Percentiles rank a stretch among this genome's conserved stretches.
These are phyloP conservation scores for Tilletia setariae DNA, from an alignment of 1,284 basidiomycete genomes.

Conservation along the genomic window DNA sequence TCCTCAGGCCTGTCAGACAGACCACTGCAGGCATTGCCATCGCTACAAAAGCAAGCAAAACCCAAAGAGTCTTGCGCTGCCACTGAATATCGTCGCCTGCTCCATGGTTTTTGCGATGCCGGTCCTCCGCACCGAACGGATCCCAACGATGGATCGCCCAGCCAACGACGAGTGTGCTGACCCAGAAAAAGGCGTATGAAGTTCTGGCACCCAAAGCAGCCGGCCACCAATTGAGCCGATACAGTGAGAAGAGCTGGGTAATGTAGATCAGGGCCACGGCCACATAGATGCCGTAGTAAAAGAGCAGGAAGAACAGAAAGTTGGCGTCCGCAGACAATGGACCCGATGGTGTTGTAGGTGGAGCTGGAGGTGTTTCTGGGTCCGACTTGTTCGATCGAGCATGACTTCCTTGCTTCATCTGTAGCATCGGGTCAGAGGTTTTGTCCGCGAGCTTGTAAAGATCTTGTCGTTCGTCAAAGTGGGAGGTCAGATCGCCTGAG, in stretches of 20 bases:
- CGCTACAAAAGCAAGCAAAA: conserved; percentile 60
- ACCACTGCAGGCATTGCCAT: conserved; percentile 61
- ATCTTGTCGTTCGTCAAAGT: background rate
- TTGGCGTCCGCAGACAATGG: conserved; percentile 32
- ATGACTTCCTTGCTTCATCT: background rate
- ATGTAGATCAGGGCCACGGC: conserved; percentile 55
- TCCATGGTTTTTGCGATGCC: background rate
- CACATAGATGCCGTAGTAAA: conserved; percentile 53
- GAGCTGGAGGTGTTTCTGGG: background rate
- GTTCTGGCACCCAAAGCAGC: conserved; percentile 58
- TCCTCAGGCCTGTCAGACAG: conserved; percentile 45
- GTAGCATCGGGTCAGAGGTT: background rate
- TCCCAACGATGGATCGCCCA: conserved; percentile 56
- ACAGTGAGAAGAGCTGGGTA: conserved; percentile 62
- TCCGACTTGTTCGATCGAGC: background rate
- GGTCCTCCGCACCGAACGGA: conserved; percentile 29
- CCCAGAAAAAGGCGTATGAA: conserved; percentile 61
- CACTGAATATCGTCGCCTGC: conserved; percentile 56
- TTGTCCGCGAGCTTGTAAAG: conserved; percentile 22
- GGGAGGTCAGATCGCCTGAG: background rate
- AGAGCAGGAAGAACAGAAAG: conserved; percentile 53
- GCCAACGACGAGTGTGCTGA: conserved; percentile 57
- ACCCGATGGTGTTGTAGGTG: conserved; percentile 17
- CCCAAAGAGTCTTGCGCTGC: conserved; percentile 63
- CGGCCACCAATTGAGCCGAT: conserved; percentile 58